Percentiles rank a stretch among this genome's conserved stretches.
Conservation (phyloP, 2,329 filamentous ascomycete genomes). For the Verticillium isaacii region DNA sequence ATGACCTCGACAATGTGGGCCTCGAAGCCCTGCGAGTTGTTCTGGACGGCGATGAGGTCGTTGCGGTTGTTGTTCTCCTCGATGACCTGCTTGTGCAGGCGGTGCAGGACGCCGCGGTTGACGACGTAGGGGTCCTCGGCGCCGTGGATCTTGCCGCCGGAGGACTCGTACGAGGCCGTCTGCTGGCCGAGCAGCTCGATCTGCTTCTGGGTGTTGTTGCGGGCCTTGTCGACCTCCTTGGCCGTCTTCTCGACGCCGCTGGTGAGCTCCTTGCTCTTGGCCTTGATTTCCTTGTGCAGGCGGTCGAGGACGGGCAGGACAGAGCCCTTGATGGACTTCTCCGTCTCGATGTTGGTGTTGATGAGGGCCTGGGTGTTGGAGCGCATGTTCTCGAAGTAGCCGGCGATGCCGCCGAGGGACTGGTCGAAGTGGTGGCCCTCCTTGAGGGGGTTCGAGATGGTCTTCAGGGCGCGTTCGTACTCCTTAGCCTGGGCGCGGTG, state of each 20-base stretch:
- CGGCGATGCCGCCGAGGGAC: slow-evolving; percentile 77
- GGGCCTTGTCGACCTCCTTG: slow-evolving; percentile 89
- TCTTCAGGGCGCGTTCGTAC: slow-evolving; percentile 92
- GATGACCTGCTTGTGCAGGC: slow-evolving; percentile 82
- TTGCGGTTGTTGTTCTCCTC: slow-evolving; percentile 96
- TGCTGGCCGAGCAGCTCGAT: slow-evolving; percentile 91
- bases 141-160: slow-evolving; percentile 65
- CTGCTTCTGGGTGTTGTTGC: slow-evolving; percentile 84
- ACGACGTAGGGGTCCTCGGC: slow-evolving; percentile 85
- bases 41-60: slow-evolving; percentile 87
- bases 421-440: slow-evolving; percentile 94
- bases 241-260: slow-evolving; percentile 76
- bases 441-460: slow-evolving; percentile 77
- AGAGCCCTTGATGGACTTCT: slow-evolving; percentile 80
- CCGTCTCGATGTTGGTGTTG: slow-evolving; percentile 86
- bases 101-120: slow-evolving; percentile 73
- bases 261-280: slow-evolving; percentile 85
- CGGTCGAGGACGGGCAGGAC: slow-evolving; percentile 86
- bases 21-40: slow-evolving; percentile 84
- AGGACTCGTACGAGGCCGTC: slow-evolving; percentile 73
- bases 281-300: slow-evolving; percentile 93
- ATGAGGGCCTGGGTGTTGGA: slow-evolving; percentile 87
- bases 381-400: slow-evolving; percentile 91
- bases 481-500: slow-evolving; percentile 85
- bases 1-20: slow-evolving; percentile 77